Base-by-base conservation (phyloP, 495 filamentous ascomycete species). In the Lasiosphaeriaceae sp. region DNA sequence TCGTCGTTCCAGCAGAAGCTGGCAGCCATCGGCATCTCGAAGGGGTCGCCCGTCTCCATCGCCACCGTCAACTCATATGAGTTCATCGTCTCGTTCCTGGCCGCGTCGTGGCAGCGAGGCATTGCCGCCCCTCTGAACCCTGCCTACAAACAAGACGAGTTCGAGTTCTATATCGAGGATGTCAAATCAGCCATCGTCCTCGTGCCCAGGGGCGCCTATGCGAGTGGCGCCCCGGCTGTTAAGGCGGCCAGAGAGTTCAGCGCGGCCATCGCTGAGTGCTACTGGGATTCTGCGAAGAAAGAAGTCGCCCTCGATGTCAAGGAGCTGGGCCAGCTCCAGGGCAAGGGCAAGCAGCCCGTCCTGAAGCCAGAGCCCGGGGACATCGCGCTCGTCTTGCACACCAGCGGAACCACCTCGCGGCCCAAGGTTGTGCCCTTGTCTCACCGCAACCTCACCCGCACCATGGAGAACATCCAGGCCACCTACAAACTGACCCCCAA, bases 91-190 rank as follows among this genome's bases (percentile, higher is more conserved):
- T 82, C 87, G 1, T 94, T 94, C 74, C 78, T 94, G 21, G 90
- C 88, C 16, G 77, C 83, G 16, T 81, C 88, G 7, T 87, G 83
- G 80, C 90, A 93, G 74, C 82, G 90, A 56, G 86, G 76, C 23
- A 87, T 91, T 59, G 90, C 89, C 20, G 90, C 89, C 4, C 90
- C 90, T 3, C 75, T 94, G 51, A 92, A 93, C 71, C 83, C 89
- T 20, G 86, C 83, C 24, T 93, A 94, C 74, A 92, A 90, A 74
- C 87, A 92, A 64, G 83, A 85, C 24, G 90, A 93, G 68, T 92
- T 93, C 66, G 89, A 93, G 69, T 92, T 94, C 72, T 94, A 92
- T 69, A 91, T 93, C 60, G 85, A 89, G 35, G 89, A 94, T 69
- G 79, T 94, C 61, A 87, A 81, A 62, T 89, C 88, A 11, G 86